Evolutionary conservation across 225 moss, liverwort and hornwort species (phyloP).

Genomic region (Anthoceros angustus): DNA sequence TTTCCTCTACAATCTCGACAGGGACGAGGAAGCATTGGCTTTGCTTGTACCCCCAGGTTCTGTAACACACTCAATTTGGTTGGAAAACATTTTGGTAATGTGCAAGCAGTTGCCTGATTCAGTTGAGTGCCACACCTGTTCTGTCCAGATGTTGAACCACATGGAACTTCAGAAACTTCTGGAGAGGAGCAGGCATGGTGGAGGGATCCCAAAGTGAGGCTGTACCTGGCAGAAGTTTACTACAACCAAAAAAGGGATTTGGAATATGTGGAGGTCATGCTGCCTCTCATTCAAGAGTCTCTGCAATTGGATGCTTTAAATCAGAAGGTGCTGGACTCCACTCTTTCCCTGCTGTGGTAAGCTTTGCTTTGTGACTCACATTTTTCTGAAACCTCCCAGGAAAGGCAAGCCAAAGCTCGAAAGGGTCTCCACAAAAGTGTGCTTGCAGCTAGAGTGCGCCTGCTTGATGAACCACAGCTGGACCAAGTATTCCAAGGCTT

Average conservation of each 20-base stretch:
- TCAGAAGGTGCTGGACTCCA: slow-evolving; percentile 25
- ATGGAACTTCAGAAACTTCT: slow-evolving; percentile 9
- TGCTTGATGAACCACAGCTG: slow-evolving; percentile 70
- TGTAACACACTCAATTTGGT: background rate
- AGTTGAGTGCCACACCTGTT: too few species aligned
- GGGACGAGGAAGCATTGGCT: slow-evolving; percentile 42
- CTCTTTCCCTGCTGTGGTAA: background rate
- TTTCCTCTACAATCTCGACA: slow-evolving; percentile 39
- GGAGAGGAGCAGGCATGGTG: slow-evolving; percentile 61
- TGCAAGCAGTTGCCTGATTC: too few species aligned
- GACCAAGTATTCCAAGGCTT: slow-evolving; percentile 98
- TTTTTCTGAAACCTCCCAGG: background rate
- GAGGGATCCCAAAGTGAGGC: slow-evolving; percentile 69
- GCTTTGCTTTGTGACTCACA: background rate
- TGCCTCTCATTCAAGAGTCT: slow-evolving; percentile 74
- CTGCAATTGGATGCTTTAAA: slow-evolving; percentile 59
- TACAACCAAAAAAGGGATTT: slow-evolving; percentile 38
- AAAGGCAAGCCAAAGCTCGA: slow-evolving; percentile 38
- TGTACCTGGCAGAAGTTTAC: slow-evolving; percentile 60
- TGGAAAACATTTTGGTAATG: too few species aligned
- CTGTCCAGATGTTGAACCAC: background rate
- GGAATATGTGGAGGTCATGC: slow-evolving; percentile 60
- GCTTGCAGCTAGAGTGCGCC: slow-evolving; percentile 65
- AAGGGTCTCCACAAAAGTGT: slow-evolving; percentile 66
- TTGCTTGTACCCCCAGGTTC: slow-evolving; percentile 47